These are phyloP conservation scores for Boletus fagicola DNA, from an alignment of 768 basidiomycete species.

Conservation along the genomic window DNA sequence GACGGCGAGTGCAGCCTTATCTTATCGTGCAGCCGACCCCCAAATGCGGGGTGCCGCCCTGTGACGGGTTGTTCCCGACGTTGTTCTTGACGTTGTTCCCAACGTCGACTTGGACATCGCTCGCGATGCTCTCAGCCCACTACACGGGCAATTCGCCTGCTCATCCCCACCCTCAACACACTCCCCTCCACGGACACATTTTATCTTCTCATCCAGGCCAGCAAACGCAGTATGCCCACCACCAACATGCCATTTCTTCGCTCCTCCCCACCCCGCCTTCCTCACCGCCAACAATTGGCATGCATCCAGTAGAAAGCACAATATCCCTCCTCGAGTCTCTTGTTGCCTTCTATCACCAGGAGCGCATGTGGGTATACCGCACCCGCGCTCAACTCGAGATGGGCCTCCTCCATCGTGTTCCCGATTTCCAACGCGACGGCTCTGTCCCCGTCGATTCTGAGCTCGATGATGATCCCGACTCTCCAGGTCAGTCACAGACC, in stretches of 20 bases:
- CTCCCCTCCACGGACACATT: conserved; percentile 27
- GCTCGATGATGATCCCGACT: conserved; percentile 23
- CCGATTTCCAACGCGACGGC: conserved; percentile 7
- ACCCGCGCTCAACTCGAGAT: conserved; percentile 60
- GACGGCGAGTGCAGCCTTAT: not conserved
- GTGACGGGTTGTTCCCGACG: not conserved
- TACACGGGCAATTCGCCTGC: conserved; percentile 20
- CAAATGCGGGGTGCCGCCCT: conserved; percentile 10
- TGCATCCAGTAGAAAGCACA: conserved; percentile 45
- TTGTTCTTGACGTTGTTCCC: not conserved
- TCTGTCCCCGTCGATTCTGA: conserved; percentile 7
- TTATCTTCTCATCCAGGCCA: conserved; percentile 25
- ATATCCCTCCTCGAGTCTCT: conserved; percentile 61
- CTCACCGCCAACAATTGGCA: conserved; percentile 31
- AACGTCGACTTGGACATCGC: conserved; percentile 1
- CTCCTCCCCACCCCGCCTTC: conserved; percentile 35
- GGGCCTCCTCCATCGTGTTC: conserved; percentile 32
- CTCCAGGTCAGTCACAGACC: conserved; percentile 15
- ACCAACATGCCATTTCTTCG: conserved; percentile 30
- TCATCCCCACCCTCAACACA: conserved; percentile 25
- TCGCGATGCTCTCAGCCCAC: conserved; percentile 71
- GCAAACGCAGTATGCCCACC: conserved; percentile 22
- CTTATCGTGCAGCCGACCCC: conserved; percentile 25
- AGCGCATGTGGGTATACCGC: conserved; percentile 70
- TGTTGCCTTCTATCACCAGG: conserved; percentile 64